Conservation (phyloP, 1,139 yeast species). For the Nadsonia commutata region DNA sequence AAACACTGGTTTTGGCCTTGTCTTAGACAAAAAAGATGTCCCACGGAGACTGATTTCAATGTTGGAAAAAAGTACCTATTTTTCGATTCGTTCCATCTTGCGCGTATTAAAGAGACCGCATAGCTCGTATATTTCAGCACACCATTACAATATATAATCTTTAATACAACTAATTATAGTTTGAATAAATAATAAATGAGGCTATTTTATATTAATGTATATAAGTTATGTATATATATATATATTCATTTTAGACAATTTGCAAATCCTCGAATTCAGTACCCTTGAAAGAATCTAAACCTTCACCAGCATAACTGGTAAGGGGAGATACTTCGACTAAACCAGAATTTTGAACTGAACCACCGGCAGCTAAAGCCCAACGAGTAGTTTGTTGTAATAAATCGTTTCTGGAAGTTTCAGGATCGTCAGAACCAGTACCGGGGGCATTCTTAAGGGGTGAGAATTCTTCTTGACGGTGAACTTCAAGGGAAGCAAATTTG, state of each 20-base stretch:
- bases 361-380: conserved; percentile 67
- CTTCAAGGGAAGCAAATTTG: conserved; percentile 89
- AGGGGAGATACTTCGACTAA: conserved; percentile 67
- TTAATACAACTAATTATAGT: too few species aligned
- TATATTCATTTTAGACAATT: background rate
- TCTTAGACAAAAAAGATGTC: background rate
- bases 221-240: background rate
- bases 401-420: conserved; percentile 62
- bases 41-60: background rate
- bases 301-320: conserved; percentile 78
- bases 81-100: background rate
- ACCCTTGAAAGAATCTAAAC: conserved; percentile 47
- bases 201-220: background rate
- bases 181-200: too few species aligned
- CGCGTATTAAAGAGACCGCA: background rate
- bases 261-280: conserved; percentile 1
- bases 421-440: conserved; percentile 69
- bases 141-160: too few species aligned
- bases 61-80: background rate
- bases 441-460: conserved; percentile 89
- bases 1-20: too few species aligned
- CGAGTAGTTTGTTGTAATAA: conserved; percentile 55
- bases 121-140: background rate
- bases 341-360: conserved; percentile 28
- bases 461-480: conserved; percentile 70